Conservation (phyloP, 768 basidiomycete genomes). For the Neoboletus brunneissimus region DNA sequence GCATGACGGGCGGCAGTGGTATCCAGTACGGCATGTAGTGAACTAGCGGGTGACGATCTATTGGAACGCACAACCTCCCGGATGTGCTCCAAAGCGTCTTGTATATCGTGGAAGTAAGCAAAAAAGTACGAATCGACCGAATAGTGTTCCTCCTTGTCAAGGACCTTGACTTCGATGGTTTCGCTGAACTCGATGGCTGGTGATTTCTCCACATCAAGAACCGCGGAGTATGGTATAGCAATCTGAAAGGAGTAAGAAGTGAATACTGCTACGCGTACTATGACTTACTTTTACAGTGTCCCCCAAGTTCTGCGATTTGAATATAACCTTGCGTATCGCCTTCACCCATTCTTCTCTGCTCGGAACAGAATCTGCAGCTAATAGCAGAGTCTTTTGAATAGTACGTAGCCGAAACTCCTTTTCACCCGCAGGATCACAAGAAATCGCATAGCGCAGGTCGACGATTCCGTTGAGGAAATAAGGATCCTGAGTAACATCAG, state of each 20-base stretch:
- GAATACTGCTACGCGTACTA: not conserved
- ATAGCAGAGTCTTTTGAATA: slow-evolving; percentile 67
- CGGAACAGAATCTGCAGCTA: slow-evolving; percentile 77
- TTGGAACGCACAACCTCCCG: slow-evolving; percentile 67
- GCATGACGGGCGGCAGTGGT: slow-evolving; percentile 49
- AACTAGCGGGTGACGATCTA: slow-evolving; percentile 33
- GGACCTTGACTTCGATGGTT: slow-evolving; percentile 90
- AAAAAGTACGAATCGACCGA: slow-evolving; percentile 89
- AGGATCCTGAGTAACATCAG: slow-evolving; percentile 62
- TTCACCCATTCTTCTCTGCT: slow-evolving; percentile 96
- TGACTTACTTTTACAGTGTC: slow-evolving; percentile 82
- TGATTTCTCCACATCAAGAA: slow-evolving; percentile 86
- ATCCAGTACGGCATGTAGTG: slow-evolving; percentile 45
- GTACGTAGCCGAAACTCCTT: slow-evolving; percentile 82
- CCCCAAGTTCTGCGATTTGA: slow-evolving; percentile 95
- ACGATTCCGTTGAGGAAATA: slow-evolving; percentile 97
- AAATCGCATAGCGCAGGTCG: slow-evolving; percentile 90
- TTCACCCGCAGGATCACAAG: slow-evolving; percentile 78
- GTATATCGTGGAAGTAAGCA: slow-evolving; percentile 86
- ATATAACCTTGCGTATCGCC: slow-evolving; percentile 88
- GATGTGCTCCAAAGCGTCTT: slow-evolving; percentile 76
- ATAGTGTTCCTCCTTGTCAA: slow-evolving; percentile 75
- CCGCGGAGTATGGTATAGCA: slow-evolving; percentile 87
- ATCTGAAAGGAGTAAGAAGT: slow-evolving; percentile 48
- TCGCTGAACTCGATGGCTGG: slow-evolving; percentile 94